These are phyloP conservation scores for Corymbia calophylla DNA, from an alignment of 441 rosid genomes.

Conservation along the genomic window DNA sequence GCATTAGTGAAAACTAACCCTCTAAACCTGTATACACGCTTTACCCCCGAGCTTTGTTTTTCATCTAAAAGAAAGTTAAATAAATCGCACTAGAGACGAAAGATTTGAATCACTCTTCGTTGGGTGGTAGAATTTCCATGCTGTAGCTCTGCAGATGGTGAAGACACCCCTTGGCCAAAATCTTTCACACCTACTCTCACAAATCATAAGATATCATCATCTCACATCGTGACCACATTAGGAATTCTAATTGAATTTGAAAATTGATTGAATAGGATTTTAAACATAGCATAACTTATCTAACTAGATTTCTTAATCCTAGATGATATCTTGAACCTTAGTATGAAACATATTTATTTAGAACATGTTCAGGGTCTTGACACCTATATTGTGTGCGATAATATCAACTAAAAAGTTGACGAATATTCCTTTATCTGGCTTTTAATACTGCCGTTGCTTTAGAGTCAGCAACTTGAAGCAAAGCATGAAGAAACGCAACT, in stretches of 20 bases:
- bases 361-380: not conserved
- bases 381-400: not conserved
- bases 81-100: not conserved
- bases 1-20: not conserved
- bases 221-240: not conserved
- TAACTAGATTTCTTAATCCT: not conserved
- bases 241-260: not conserved
- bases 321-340: not conserved
- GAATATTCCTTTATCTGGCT: not conserved
- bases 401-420: not conserved
- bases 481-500: not conserved
- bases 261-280: not conserved
- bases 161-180: not conserved
- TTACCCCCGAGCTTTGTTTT: not conserved
- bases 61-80: not conserved
- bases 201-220: rapidly evolving
- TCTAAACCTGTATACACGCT: not conserved
- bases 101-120: not conserved
- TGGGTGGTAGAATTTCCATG: not conserved
- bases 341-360: not conserved
- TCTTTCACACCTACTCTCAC: not conserved
- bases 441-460: not conserved
- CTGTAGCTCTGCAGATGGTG: not conserved
- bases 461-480: not conserved
- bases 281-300: not conserved